Evolutionary conservation across 345 rosid species (phyloP).

Genomic region (Aquilaria sinensis): DNA sequence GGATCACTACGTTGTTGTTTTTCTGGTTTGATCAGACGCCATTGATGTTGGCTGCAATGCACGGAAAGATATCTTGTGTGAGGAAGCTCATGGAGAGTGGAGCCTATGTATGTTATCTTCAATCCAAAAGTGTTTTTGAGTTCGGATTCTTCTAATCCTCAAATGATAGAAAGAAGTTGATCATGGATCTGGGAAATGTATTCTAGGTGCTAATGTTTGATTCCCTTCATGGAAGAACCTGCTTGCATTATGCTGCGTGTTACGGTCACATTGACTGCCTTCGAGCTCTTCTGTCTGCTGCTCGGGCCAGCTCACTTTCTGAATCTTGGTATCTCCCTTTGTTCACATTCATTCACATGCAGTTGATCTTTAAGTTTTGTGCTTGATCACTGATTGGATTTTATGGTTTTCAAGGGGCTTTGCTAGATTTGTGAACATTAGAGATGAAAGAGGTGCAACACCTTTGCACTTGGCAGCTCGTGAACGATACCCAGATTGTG

Average conservation of each 20-base stretch:
- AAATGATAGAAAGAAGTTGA: conserved; percentile 5
- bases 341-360: background rate
- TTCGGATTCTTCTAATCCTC: background rate
- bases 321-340: conserved; percentile 57
- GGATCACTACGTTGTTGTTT: background rate
- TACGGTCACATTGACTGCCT: conserved; percentile 84
- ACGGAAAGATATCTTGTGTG: conserved; percentile 72
- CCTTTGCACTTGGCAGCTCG: conserved; percentile 53
- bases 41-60: conserved; percentile 94
- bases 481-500: conserved; percentile 40
- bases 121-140: background rate
- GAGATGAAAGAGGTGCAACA: conserved; percentile 46
- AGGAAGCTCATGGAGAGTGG: conserved; percentile 82
- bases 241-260: conserved; percentile 92
- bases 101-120: conserved; percentile 65
- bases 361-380: background rate
- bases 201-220: conserved; percentile 89
- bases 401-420: conserved; percentile 35
- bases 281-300: conserved; percentile 70
- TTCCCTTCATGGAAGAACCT: conserved; percentile 81
- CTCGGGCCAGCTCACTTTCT: conserved; percentile 72
- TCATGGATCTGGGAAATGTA: conserved; percentile 1
- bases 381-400: background rate
- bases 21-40: conserved; percentile 59
- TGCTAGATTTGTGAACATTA: conserved; percentile 44